These are phyloP conservation scores for Iberis pinnata DNA, from an alignment of 345 rosid species.

Conservation along the genomic window DNA sequence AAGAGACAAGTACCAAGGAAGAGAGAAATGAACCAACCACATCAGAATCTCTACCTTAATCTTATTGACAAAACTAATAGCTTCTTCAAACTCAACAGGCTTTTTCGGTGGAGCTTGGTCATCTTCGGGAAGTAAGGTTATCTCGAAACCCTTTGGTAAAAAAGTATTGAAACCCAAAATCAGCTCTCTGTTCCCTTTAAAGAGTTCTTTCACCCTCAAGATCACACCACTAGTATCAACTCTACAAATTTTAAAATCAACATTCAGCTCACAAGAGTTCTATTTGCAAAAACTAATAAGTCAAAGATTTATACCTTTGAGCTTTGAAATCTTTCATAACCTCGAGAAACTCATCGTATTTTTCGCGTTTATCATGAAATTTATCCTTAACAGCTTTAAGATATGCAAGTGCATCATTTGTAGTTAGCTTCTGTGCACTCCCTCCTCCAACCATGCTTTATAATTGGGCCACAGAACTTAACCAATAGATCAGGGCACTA, in stretches of 20 bases:
- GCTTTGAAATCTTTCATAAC: constrained; percentile 98
- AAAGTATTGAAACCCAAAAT: constrained; percentile 95
- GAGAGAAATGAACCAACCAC: background rate
- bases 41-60: constrained; percentile 47
- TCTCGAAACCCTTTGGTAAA: constrained; percentile 93
- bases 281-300: background rate
- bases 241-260: constrained; percentile 36
- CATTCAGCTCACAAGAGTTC: background rate
- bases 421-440: constrained; percentile 64
- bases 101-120: constrained; percentile 69
- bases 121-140: constrained; percentile 63
- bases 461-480: no score
- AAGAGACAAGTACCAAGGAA: constrained; percentile 6
- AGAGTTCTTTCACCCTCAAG: constrained; percentile 82
- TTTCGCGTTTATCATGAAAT: constrained; percentile 76
- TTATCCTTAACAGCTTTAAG: constrained; percentile 88
- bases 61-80: constrained; percentile 93
- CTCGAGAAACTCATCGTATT: constrained; percentile 87
- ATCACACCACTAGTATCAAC: constrained; percentile 91
- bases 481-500: constrained; percentile 8
- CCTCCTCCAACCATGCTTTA: constrained; percentile 52
- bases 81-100: constrained; percentile 94
- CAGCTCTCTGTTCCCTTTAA: constrained; percentile 76
- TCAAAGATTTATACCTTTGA: constrained; percentile 50
- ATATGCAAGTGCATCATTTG: constrained; percentile 87